phyloP scores from a whole-genome alignment of 106 monocot species.

The Chionographis japonica region DNA sequence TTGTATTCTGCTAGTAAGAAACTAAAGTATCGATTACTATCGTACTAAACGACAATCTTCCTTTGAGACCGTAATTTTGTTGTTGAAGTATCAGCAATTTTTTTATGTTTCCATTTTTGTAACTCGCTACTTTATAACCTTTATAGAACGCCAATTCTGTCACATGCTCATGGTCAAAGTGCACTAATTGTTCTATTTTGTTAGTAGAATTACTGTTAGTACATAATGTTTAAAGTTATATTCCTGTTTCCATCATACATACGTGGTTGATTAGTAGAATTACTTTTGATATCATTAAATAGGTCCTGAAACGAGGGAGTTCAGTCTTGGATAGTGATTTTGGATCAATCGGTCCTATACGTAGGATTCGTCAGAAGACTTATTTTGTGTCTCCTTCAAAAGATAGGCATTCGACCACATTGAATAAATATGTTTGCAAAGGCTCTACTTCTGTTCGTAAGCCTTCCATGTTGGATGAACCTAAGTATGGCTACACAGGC shows the following conservation, averaged over 20 bases:
- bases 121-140: no score
- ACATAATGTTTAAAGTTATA: no score
- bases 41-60: no score
- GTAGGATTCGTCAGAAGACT: slow-evolving; percentile 68
- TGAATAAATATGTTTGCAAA: slow-evolving; percentile 6
- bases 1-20: no score
- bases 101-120: no score
- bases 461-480: slow-evolving; percentile 10
- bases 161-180: no score
- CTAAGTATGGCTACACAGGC: neutral
- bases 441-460: slow-evolving; percentile 28
- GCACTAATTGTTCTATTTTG: neutral
- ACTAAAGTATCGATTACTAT: no score
- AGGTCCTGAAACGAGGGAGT: slow-evolving; percentile 69
- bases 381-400: slow-evolving; percentile 32
- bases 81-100: no score
- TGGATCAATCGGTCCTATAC: slow-evolving; percentile 53
- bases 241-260: neutral
- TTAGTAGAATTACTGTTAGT: no score
- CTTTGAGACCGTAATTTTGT: no score
- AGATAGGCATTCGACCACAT: slow-evolving; percentile 5
- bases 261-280: neutral
- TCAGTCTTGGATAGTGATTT: slow-evolving; percentile 46
- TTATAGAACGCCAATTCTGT: no score
- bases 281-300: slow-evolving; percentile 11